phyloP scores from a whole-genome alignment of 768 basidiomycete species.

The Hericium rajendrae region DNA sequence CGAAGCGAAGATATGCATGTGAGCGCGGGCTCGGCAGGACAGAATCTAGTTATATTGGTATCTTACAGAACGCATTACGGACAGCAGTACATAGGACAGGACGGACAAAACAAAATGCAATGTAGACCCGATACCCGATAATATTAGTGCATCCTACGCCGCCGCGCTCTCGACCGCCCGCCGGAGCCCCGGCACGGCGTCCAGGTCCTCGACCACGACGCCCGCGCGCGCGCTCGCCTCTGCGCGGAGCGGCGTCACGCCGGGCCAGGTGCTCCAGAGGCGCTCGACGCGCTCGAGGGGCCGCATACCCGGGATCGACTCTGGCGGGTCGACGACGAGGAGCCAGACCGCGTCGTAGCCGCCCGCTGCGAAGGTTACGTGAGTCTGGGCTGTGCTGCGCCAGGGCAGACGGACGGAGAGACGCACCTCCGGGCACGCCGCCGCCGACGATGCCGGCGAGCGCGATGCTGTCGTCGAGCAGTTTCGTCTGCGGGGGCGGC shows the following conservation, averaged over 20 bases:
- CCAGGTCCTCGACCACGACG: slow-evolving; percentile 50
- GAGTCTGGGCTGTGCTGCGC: not conserved
- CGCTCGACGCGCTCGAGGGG: slow-evolving; percentile 55
- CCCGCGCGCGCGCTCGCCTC: slow-evolving; percentile 63
- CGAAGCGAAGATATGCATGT: slow-evolving; percentile 63
- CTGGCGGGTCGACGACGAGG: slow-evolving; percentile 56
- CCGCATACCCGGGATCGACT: slow-evolving; percentile 28
- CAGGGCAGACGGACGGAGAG: not conserved
- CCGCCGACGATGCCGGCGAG: slow-evolving; percentile 86
- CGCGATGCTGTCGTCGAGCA: slow-evolving; percentile 69
- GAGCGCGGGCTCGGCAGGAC: slow-evolving; percentile 11
- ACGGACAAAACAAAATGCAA: not conserved
- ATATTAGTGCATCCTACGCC: too few relatives aligned
- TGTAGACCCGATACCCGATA: not conserved
- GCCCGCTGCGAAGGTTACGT: slow-evolving; percentile 54
- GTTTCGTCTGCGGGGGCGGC: slow-evolving; percentile 73
- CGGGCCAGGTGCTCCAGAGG: slow-evolving; percentile 56
- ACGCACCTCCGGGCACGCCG: slow-evolving; percentile 91
- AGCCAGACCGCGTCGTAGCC: slow-evolving; percentile 98
- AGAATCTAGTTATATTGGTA: not conserved
- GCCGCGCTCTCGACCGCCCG: not conserved
- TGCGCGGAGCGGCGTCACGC: slow-evolving; percentile 65
- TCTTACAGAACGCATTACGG: not conserved
- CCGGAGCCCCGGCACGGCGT: slow-evolving; percentile 19
- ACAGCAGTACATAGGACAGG: not conserved